Conservation (phyloP, 176 grass and related monocot genomes). For the Pontederia crassipes region DNA sequence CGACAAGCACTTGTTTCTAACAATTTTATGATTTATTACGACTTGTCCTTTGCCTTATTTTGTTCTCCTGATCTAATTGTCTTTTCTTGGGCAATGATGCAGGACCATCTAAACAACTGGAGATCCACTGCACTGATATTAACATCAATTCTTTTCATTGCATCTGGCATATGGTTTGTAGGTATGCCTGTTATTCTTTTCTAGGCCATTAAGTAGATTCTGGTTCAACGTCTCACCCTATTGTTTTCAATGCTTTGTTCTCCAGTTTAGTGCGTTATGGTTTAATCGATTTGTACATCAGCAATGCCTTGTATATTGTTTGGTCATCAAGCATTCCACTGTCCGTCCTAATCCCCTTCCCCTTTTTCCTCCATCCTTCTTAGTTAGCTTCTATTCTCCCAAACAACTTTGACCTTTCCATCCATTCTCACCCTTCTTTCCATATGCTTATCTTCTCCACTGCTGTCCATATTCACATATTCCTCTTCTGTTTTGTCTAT, state of each 20-base stretch:
- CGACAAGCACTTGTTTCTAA: too few relatives aligned
- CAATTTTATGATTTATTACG: slow-evolving; percentile 3
- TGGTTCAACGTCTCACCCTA: neutral
- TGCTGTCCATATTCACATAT: too few relatives aligned
- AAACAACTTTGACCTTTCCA: too few relatives aligned
- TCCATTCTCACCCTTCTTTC: too few relatives aligned
- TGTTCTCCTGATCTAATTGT: slow-evolving; percentile 5
- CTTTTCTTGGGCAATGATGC: slow-evolving; percentile 26
- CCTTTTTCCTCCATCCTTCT: too few relatives aligned
- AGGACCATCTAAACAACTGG: slow-evolving; percentile 90
- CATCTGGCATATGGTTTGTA: slow-evolving; percentile 62
- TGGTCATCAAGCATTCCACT: too few relatives aligned
- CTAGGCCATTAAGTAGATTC: neutral
- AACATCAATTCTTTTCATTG: slow-evolving; percentile 79
- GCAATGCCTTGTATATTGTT: too few relatives aligned
- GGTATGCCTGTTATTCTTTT: slow-evolving; percentile 32
- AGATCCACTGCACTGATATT: slow-evolving; percentile 65
- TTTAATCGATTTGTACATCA: neutral
- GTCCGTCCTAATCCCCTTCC: too few relatives aligned
- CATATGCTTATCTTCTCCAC: too few relatives aligned
- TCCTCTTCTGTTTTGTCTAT: too few relatives aligned
- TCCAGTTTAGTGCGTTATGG: neutral
- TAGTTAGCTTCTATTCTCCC: too few relatives aligned
- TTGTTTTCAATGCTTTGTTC: neutral
- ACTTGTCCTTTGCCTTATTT: slow-evolving; percentile 4